A percentile compares a stretch with the other conserved stretches of the same genome.
phyloP scores from a whole-genome alignment of 805 yeast species.

The Wickerhamomyces bovis region DNA sequence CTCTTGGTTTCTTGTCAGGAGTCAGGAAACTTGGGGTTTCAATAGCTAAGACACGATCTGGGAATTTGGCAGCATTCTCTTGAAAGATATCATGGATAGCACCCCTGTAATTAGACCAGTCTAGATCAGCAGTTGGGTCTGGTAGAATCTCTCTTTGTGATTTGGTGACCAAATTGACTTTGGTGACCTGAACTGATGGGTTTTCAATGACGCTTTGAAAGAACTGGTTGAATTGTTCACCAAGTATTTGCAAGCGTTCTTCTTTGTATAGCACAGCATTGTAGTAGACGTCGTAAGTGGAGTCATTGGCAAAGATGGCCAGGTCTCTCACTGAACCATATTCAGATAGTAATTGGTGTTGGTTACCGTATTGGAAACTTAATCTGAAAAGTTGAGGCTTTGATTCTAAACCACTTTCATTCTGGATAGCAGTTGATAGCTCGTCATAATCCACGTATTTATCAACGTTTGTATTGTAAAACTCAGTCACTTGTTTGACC shows the following conservation, averaged over 20 bases:
- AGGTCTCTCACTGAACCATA: conserved; percentile 58
- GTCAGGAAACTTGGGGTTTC: conserved; percentile 73
- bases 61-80: conserved; percentile 75
- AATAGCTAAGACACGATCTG: conserved; percentile 85
- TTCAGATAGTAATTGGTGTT: conserved; percentile 22
- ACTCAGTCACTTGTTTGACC: conserved; percentile 36
- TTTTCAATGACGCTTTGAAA: conserved; percentile 30
- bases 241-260: conserved; percentile 61
- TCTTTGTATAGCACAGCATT: conserved; percentile 70
- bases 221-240: conserved; percentile 67
- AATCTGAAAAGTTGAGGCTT: conserved; percentile 57
- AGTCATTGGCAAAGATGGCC: conserved; percentile 42
- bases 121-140: conserved; percentile 80
- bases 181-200: conserved; percentile 43
- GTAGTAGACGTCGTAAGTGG: conserved; percentile 46
- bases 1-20: conserved; percentile 49
- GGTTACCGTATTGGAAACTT: conserved; percentile 44
- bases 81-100: conserved; percentile 95
- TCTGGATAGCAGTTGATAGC: conserved; percentile 46
- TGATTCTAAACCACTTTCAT: conserved; percentile 42
- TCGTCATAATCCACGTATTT: conserved; percentile 45
- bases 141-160: conserved; percentile 62
- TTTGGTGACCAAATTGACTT: conserved; percentile 62
- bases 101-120: conserved; percentile 89
- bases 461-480: conserved; percentile 28